These are phyloP conservation scores for Dactylellina haptotyla DNA, from an alignment of 2,329 filamentous ascomycete species.

Conservation along the genomic window DNA sequence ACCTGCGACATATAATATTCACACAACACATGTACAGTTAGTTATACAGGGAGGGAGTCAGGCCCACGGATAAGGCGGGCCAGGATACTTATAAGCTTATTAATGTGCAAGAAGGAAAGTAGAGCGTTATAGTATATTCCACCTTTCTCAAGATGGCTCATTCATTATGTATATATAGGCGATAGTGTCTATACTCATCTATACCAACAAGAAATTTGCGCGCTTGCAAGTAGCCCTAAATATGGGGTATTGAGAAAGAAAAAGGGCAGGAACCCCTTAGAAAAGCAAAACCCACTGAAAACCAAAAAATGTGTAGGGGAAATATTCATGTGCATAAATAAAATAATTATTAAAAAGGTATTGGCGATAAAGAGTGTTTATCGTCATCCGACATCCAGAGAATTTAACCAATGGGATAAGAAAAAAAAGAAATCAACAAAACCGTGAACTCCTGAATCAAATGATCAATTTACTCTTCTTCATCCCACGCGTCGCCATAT, in stretches of 20 bases:
- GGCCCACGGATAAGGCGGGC: too few species aligned
- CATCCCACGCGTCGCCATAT: slow-evolving; percentile 28
- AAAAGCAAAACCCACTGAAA: not conserved
- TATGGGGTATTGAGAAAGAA: not conserved
- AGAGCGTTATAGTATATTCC: not conserved
- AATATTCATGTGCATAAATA: not conserved
- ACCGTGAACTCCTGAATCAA: slow-evolving; percentile 34
- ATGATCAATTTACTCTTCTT: not conserved
- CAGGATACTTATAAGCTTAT: too few species aligned
- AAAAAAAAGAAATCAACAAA: slow-evolving; percentile 10
- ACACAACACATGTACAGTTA: too few species aligned
- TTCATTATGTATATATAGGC: not conserved
- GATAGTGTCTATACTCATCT: not conserved
- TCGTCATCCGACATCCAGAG: not conserved
- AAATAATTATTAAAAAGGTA: not conserved
- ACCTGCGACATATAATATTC: too few species aligned
- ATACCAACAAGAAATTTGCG: not conserved
- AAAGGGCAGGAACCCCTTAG: not conserved
- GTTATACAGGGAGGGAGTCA: too few species aligned
- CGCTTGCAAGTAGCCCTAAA: not conserved
- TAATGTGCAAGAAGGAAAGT: too few species aligned
- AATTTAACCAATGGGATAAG: not conserved
- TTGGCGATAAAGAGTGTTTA: not conserved
- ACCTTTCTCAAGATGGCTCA: too few species aligned
- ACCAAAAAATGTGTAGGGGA: not conserved